Evolutionary conservation across 2,329 filamentous ascomycete genomes (phyloP).

Genomic region (Ophiocordyceps polyrhachis-furcata): DNA sequence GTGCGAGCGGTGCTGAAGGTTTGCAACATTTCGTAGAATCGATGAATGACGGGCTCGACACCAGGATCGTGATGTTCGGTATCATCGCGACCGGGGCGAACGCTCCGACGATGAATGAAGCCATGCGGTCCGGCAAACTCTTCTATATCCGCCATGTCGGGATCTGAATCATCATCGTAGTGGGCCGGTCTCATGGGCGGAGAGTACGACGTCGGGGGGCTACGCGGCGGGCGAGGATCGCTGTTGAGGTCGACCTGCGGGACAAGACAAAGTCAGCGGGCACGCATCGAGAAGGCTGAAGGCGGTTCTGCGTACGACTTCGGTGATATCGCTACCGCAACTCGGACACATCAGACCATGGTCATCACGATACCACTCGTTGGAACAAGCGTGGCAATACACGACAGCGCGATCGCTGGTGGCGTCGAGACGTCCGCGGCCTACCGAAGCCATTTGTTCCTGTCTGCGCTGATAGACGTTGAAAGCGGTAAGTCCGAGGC

Average conservation of each 20-base stretch:
- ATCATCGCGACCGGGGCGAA: conserved; percentile 9
- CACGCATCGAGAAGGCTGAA: background rate
- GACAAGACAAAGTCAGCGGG: background rate
- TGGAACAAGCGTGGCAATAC: conserved; percentile 64
- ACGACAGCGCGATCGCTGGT: conserved; percentile 47
- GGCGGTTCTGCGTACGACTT: conserved; percentile 46
- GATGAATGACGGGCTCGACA: conserved; percentile 18
- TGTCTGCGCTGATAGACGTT: conserved; percentile 31
- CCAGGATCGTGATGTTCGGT: conserved; percentile 13
- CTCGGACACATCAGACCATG: conserved; percentile 51
- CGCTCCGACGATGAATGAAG: conserved; percentile 20
- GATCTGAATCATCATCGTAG: conserved; percentile 29
- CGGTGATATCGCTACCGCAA: conserved; percentile 64
- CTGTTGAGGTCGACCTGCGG: conserved; percentile 32
- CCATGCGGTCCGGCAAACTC: conserved; percentile 27
- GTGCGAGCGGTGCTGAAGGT: conserved; percentile 11
- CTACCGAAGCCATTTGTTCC: conserved; percentile 20
- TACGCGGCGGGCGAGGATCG: conserved; percentile 36
- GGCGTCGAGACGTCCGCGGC: conserved; percentile 27
- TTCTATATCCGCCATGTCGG: conserved; percentile 40
- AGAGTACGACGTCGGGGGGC: conserved; percentile 12
- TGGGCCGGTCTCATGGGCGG: conserved; percentile 10
- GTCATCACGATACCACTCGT: conserved; percentile 65
- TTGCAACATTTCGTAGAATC: conserved; percentile 26
- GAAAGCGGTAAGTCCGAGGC: conserved; percentile 39